Base-by-base conservation (phyloP, 2,329 filamentous ascomycete species). In the Fusarium subtropicale region DNA sequence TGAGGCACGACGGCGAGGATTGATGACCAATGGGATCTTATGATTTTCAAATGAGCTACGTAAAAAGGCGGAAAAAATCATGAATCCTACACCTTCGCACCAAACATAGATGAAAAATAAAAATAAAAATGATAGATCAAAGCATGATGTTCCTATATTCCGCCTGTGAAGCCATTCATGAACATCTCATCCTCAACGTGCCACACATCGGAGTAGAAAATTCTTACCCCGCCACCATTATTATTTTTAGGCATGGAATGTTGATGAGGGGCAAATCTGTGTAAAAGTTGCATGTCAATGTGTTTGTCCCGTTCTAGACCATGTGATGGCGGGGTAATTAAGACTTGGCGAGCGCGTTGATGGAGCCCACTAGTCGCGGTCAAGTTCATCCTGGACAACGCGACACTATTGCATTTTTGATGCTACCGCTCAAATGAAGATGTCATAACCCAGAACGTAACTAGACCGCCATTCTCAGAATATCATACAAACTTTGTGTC, bases 1-100 rank as follows among this genome's bases (percentile, higher is more conserved):
- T 74, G 74, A 78, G 69, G 74, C 71, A 78, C 73, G 76, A 79
- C 63, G 71, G 71, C 47, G 72, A 71, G 67, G 73, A 70, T 70
- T 76, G 64, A 76, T 71, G 74, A 76, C 65, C 69, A 62, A 69
- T 66, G 60, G 57, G 61, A 62, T 64, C 67, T 67, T 60, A 73
- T 63, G 68, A 71, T 63, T 66, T 45, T 57, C 41, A 56, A 69
- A 74, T 68, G 73, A 74, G 64, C 57, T 60, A 66, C 57, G 68
- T 69, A 71, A 74, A 74, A 30, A 70, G 64, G 66, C 68, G 61
- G 68, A 63, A 71, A 39, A 71, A 65, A 63, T 65, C 64, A 64
- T 67, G 68, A 69, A 71, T 71, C 54, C 58, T 67, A 58, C 56
- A 68, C 62, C 68, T 60, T 70, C 60, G 57, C 52, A 71, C 60